These are phyloP conservation scores for Plectosphaerella plurivora DNA, from an alignment of 2,329 filamentous ascomycete species.

Conservation along the genomic window DNA sequence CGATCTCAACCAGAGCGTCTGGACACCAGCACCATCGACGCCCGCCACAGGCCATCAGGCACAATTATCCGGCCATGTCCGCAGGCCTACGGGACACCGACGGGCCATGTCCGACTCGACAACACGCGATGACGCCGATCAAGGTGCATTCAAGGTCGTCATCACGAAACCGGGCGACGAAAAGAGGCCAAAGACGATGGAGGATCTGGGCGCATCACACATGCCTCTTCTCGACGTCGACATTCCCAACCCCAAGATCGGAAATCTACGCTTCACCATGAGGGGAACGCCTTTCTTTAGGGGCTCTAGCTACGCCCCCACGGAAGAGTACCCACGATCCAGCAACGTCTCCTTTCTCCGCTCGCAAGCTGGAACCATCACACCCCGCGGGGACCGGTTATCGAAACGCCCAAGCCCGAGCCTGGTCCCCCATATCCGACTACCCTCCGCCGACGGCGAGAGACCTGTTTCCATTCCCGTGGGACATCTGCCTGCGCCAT, in stretches of 20 bases:
- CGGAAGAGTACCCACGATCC: constrained; percentile 61
- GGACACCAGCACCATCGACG: constrained; percentile 38
- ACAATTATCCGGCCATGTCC: constrained; percentile 23
- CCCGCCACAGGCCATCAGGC: constrained; percentile 24
- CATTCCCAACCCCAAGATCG: constrained; percentile 81
- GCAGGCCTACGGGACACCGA: constrained; percentile 36
- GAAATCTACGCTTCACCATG: constrained; percentile 74
- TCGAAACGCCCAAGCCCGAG: constrained; percentile 32
- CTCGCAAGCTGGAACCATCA: constrained; percentile 23
- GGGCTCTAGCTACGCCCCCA: constrained; percentile 75
- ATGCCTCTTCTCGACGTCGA: constrained; percentile 63
- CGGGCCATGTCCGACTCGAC: constrained; percentile 76
- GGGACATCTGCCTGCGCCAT: constrained; percentile 33
- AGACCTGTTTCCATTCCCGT: constrained; percentile 20
- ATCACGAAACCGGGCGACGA: constrained; percentile 68
- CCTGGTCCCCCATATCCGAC: constrained; percentile 29
- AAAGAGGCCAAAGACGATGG: constrained; percentile 56
- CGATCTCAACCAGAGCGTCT: constrained; percentile 30
- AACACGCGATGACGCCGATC: constrained; percentile 61
- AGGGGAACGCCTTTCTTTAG: constrained; percentile 73
- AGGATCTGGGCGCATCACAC: constrained; percentile 41
- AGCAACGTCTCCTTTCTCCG: constrained; percentile 50
- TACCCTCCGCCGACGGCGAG: constrained; percentile 12
- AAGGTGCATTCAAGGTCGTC: constrained; percentile 72
- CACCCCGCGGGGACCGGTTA: not conserved